phyloP scores from a whole-genome alignment of 2,329 filamentous ascomycete species.

The Elsinoe perseae region DNA sequence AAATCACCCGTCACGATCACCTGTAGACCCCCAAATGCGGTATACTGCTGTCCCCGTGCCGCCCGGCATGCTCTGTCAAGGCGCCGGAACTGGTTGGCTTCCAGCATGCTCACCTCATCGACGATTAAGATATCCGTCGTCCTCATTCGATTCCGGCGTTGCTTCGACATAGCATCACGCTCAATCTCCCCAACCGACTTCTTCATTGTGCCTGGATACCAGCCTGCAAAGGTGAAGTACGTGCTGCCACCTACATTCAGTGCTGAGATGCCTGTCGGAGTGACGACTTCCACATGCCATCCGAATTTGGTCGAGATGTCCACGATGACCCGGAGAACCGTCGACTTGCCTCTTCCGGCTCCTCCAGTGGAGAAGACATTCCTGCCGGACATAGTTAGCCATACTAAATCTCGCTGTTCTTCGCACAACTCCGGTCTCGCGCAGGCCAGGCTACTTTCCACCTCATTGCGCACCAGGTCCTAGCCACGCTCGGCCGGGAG shows the following conservation, averaged over 20 bases:
- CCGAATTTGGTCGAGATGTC: slow-evolving; percentile 31
- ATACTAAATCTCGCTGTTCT: slow-evolving; percentile 44
- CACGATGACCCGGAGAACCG: slow-evolving; percentile 46
- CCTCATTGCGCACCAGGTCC: no score
- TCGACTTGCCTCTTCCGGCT: slow-evolving; percentile 54
- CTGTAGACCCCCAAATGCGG: slow-evolving; percentile 44
- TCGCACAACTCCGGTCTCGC: slow-evolving; percentile 31
- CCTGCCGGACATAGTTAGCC: slow-evolving; percentile 43
- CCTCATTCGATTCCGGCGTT: neutral
- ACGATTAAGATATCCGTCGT: slow-evolving; percentile 50
- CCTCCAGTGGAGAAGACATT: slow-evolving; percentile 61
- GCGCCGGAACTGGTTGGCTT: slow-evolving; percentile 47
- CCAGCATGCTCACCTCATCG: slow-evolving; percentile 61
- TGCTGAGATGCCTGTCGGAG: slow-evolving; percentile 54
- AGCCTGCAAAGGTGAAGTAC: slow-evolving; percentile 51
- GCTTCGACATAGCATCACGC: neutral
- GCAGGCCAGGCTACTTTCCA: no score
- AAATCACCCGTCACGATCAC: slow-evolving; percentile 54
- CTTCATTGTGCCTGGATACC: slow-evolving; percentile 44
- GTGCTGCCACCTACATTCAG: slow-evolving; percentile 51
- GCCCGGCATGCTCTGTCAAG: slow-evolving; percentile 43
- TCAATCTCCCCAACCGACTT: slow-evolving; percentile 21
- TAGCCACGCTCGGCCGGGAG: no score
- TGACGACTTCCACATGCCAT: slow-evolving; percentile 44
- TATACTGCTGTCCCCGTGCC: slow-evolving; percentile 24